phyloP scores from a whole-genome alignment of 257 asterid genomes.

The Plantago major region DNA sequence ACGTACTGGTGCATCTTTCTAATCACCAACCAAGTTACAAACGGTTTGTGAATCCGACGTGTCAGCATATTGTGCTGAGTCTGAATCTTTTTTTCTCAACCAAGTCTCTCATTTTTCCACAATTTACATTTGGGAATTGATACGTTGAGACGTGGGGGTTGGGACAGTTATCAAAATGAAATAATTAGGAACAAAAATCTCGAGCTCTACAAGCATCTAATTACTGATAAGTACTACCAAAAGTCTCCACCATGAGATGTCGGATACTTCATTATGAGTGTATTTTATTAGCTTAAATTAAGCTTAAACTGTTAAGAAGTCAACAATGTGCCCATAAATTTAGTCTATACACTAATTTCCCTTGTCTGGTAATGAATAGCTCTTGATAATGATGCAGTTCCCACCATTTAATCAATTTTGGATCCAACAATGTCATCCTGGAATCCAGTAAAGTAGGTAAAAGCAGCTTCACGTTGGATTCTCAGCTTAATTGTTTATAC shows the following conservation, averaged over 20 bases:
- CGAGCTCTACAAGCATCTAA: conserved; percentile 35
- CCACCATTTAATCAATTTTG: conserved; percentile 7
- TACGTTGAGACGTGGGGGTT: neutral
- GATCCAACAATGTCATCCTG: conserved; percentile 16
- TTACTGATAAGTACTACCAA: no score
- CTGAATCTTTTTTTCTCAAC: no score
- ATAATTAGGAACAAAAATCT: conserved; percentile 26
- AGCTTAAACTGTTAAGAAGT: conserved; percentile 17
- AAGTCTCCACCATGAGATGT: conserved; percentile 56
- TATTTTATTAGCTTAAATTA: conserved; percentile 15
- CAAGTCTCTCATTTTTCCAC: neutral
- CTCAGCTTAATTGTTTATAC: conserved; percentile 6
- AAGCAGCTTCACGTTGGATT: conserved; percentile 21
- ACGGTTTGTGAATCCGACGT: no score
- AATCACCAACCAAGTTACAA: no score
- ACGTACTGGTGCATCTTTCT: no score
- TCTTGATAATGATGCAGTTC: neutral
- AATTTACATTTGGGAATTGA: neutral
- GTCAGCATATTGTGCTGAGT: no score
- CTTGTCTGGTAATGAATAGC: conserved; percentile 14
- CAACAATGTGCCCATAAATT: neutral
- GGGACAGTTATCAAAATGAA: neutral
- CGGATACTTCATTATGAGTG: conserved; percentile 32
- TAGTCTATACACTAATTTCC: neutral
- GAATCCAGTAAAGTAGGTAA: conserved; percentile 34